Evolutionary conservation across 352 stramenopile genomes (phyloP).

Genomic region (Pythium myriotylum): DNA sequence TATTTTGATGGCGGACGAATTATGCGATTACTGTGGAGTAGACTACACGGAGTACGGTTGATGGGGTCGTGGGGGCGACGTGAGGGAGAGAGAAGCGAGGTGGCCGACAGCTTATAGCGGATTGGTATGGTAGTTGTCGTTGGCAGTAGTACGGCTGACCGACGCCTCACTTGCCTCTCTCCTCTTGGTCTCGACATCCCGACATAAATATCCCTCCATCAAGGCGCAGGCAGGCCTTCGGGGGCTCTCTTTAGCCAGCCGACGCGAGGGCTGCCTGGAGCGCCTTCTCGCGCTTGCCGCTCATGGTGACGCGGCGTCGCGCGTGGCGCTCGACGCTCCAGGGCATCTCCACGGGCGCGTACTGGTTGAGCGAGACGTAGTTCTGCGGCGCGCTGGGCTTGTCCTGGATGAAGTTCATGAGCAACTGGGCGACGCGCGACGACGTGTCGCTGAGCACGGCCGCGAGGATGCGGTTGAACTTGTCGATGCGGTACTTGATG

Average conservation of each 20-base stretch:
- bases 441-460: slow-evolving; percentile 72
- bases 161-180: not conserved
- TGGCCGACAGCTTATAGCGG: slow-evolving; percentile 1
- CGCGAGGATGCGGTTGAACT: slow-evolving; percentile 74
- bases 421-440: slow-evolving; percentile 51
- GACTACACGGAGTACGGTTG: no score
- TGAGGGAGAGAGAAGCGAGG: not conserved
- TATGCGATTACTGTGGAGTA: no score
- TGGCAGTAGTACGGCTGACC: not conserved
- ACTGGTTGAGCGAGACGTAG: slow-evolving; percentile 77
- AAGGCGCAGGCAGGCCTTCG: no score
- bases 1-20: no score
- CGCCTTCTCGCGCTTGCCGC: slow-evolving; percentile 43
- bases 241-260: not conserved
- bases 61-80: not conserved
- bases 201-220: no score
- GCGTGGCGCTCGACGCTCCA: slow-evolving; percentile 66
- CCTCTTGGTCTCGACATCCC: no score
- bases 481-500: slow-evolving; percentile 62
- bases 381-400: slow-evolving; percentile 57
- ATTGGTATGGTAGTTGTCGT: not conserved
- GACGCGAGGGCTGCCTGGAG: slow-evolving; percentile 25
- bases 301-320: slow-evolving; percentile 62
- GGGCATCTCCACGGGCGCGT: slow-evolving; percentile 70
- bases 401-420: slow-evolving; percentile 83